These are phyloP conservation scores for Eutrema salsugineum DNA, from an alignment of 441 rosid species.

Conservation along the genomic window DNA sequence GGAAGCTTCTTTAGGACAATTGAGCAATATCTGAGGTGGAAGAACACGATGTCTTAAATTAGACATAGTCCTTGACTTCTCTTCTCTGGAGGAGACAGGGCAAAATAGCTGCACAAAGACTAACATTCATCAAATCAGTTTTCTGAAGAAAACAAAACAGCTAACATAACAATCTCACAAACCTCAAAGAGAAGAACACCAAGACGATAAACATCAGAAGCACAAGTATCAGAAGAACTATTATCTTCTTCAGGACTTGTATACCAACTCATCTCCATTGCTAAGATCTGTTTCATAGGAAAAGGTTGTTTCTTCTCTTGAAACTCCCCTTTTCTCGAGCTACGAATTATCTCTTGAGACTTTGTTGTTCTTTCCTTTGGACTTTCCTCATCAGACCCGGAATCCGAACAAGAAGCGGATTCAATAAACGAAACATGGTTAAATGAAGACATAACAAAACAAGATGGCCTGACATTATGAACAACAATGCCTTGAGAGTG, in stretches of 20 bases:
- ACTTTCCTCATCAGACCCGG: constrained; percentile 81
- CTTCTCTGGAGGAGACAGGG: constrained; percentile 75
- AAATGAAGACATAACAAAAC: constrained; percentile 65
- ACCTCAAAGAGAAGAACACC: constrained; percentile 90
- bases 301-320: constrained; percentile 51
- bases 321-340: neutral
- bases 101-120: constrained; percentile 67
- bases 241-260: constrained; percentile 77
- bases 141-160: neutral
- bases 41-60: constrained; percentile 92
- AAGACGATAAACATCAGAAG: constrained; percentile 78
- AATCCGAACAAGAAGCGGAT: constrained; percentile 91
- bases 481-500: constrained; percentile 72
- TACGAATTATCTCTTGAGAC: neutral
- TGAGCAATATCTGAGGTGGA: constrained; percentile 80
- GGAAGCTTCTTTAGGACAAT: constrained; percentile 87
- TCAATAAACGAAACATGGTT: constrained; percentile 78
- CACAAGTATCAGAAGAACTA: constrained; percentile 49
- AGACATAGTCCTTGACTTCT: constrained; percentile 79
- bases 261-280: constrained; percentile 85
- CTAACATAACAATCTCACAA: neutral
- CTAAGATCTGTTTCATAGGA: constrained; percentile 85
- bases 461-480: constrained; percentile 77
- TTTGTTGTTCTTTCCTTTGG: constrained; percentile 24
- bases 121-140: constrained; percentile 34